These are phyloP conservation scores for Sarocladium kiliense DNA, from an alignment of 2,329 filamentous ascomycete species.

Conservation along the genomic window DNA sequence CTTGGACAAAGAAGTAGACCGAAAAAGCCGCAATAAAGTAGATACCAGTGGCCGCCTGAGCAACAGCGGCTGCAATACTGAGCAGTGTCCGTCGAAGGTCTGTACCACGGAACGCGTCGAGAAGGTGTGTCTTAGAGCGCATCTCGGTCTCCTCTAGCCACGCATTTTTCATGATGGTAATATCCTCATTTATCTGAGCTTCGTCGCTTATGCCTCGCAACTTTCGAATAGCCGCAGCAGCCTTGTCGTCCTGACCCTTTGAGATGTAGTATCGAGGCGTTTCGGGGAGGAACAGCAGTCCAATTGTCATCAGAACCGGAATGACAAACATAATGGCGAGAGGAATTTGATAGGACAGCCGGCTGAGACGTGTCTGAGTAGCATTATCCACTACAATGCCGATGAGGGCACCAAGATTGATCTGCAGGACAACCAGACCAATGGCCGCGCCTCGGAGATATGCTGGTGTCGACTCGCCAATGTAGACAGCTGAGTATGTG, in stretches of 20 bases:
- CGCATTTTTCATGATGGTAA: not conserved
- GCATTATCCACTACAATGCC: not conserved
- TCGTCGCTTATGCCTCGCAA: not conserved
- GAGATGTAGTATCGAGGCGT: not conserved
- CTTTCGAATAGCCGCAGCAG: not conserved
- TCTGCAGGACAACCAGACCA: not conserved
- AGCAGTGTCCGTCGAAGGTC: not conserved
- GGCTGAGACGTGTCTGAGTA: not conserved
- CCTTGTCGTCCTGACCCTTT: not conserved
- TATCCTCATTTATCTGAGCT: not conserved
- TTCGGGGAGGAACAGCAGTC: not conserved
- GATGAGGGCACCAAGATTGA: not conserved
- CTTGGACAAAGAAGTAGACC: not conserved
- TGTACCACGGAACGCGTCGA: not conserved
- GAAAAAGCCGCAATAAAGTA: not conserved
- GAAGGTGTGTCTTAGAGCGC: not conserved
- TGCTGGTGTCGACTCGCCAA: not conserved
- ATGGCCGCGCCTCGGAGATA: not conserved
- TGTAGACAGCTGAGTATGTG: not conserved
- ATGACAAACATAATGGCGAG: not conserved
- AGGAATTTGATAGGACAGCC: not conserved
- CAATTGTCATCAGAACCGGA: not conserved
- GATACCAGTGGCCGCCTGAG: not conserved
- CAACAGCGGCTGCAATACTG: not conserved
- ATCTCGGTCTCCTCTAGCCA: conserved; percentile 1